Base-by-base conservation (phyloP, 1,139 yeast species). In the Scheffersomyces titani region DNA sequence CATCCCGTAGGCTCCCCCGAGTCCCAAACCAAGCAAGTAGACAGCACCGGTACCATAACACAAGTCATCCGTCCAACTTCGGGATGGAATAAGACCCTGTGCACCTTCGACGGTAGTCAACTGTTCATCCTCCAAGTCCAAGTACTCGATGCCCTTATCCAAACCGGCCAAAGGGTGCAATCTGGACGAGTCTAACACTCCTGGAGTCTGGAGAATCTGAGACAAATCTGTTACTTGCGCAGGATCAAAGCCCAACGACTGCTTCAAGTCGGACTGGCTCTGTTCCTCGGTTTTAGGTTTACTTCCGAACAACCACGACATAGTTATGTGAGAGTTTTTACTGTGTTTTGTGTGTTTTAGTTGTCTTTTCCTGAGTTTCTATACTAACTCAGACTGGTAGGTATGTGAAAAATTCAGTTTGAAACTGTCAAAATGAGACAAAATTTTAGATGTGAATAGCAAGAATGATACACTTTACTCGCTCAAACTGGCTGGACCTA, bases 41-140 rank as follows among this genome's bases (percentile, higher is more conserved):
- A 92, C 93, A 13, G 97, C 88, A 73, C 99, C 99, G 13, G 99
- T 90, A 65, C 99, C 99, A 75, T 96, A 94, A 83, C 98, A 92
- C 63, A 94, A 82, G 75, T 94, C 98, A 72, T 94, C 99, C 18
- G 93, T 85, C 97, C 98, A 94, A 67, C 96, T 97, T 77, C 98
- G 89, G 47, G 96, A 90, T 47, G 99, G 98, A 64, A 94, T 84
- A 59, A 94, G 74, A 59, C 97, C 97, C 70, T 90, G 91, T 1
- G 97, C 86, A 49, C 97, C 97, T 68, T 92, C 96, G 66, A 90
- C 76, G 20, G 84, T 76, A 54, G 86, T 85, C 62, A 92, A 78
- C 63, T 88, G 82, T 66, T 83, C 86, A 59, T 89, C 96, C 70
- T 94, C 98, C 62, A 94, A 81, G 65, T 92, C 97, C 68, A 94